Base-by-base conservation (phyloP, 2,329 filamentous ascomycete species). In the Cordyceps javanica region DNA sequence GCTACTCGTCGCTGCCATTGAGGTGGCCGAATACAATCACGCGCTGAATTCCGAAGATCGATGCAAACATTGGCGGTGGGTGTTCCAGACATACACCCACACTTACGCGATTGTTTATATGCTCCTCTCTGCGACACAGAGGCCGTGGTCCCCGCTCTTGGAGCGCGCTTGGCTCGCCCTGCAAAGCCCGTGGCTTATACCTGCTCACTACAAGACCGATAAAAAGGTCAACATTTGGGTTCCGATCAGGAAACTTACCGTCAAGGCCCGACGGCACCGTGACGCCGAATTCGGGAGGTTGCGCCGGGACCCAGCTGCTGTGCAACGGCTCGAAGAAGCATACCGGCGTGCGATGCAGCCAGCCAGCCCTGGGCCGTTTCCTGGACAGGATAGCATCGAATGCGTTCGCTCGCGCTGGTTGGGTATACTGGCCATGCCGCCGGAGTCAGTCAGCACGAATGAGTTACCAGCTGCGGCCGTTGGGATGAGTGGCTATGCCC, bases 71-170 rank as follows among this genome's bases (percentile, higher is more conserved):
- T 83, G 79, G 76, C 77, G 79, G 19, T 85, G 82, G 82, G 69
- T 82, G 6, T 83, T 81, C 66, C 78, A 82, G 62, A 82, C 79
- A 0, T 83, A 82, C 64, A 81, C 77, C 0, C 80, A 83, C 59
- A 85, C 81, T 80, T 76, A 83, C 61, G 79, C 82, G 5, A 75
- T 83, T 3, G 79, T 81, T 0, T 85, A 81, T 61, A 70, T 83
- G 0, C 63, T 85, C 28, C 72, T 83, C 13, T 79, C 83, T 62
- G 68, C 77, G 1, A 75, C 73, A 14, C 74, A 74, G 3, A 70
- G 75, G 0, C 70, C 73, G 2, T 79, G 76, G 75, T 75, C 75
- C 11, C 69, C 76, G 1, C 69, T 73, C 4, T 63, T 75, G 0
- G 79, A 81, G 60, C 68, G 77, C 2, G 76, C 73, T 0, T 82